Conservation (phyloP, 1,284 basidiomycete genomes). For the Peniophora sp. region DNA sequence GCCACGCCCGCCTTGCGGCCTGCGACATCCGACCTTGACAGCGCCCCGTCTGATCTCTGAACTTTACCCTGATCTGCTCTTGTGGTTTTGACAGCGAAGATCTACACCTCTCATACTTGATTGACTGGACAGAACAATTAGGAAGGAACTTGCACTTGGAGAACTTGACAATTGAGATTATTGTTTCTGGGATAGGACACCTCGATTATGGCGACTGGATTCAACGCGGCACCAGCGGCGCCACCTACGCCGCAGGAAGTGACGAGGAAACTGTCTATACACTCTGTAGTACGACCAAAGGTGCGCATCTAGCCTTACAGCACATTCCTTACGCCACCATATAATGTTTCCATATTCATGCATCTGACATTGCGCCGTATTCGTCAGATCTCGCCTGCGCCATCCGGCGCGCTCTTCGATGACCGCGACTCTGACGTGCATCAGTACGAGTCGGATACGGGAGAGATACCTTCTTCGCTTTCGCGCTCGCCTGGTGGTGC, state of each 20-base stretch:
- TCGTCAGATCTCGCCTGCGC: slow-evolving; percentile 16
- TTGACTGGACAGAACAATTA: too few species aligned
- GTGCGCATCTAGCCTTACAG: slow-evolving; percentile 11
- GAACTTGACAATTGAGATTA: too few species aligned
- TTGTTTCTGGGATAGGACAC: too few species aligned
- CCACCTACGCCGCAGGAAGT: slow-evolving; percentile 84
- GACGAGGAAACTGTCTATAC: slow-evolving; percentile 78
- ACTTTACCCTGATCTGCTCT: too few species aligned
- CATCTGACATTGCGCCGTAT: slow-evolving; percentile 4
- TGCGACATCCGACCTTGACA: too few species aligned
- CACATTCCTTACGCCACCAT: background rate
- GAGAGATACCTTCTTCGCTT: background rate
- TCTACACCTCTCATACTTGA: too few species aligned
- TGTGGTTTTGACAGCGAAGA: too few species aligned
- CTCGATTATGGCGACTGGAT: too few species aligned
- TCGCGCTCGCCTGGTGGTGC: slow-evolving; percentile 19
- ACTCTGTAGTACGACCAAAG: slow-evolving; percentile 43
- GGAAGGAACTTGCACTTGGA: too few species aligned
- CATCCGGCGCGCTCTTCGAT: slow-evolving; percentile 51
- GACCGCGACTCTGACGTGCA: slow-evolving; percentile 82
- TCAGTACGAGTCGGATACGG: slow-evolving; percentile 42
- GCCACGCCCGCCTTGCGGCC: too few species aligned
- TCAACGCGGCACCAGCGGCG: slow-evolving; percentile 27
- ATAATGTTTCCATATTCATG: background rate
- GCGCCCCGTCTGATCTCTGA: too few species aligned